Percentiles rank a stretch among this genome's conserved stretches.
phyloP scores from a whole-genome alignment of 805 yeast species.

The Isabelozyma gotoi region DNA sequence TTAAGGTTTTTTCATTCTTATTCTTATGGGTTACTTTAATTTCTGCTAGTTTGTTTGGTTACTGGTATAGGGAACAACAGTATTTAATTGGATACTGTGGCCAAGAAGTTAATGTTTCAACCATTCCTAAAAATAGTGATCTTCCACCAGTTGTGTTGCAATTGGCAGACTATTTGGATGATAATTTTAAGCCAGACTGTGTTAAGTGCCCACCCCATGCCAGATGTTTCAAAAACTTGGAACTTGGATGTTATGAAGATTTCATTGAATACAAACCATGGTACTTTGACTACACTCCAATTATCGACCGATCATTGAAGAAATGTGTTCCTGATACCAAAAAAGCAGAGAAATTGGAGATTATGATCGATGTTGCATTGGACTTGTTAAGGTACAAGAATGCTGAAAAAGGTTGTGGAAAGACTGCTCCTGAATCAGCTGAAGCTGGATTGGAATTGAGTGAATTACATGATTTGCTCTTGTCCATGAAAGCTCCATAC shows the following conservation, averaged over 20 bases:
- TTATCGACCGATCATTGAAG: conserved; percentile 49
- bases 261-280: conserved; percentile 53
- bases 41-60: conserved; percentile 37
- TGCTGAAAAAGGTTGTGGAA: conserved; percentile 64
- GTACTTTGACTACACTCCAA: conserved; percentile 57
- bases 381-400: conserved; percentile 65
- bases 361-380: conserved; percentile 65
- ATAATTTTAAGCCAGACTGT: conserved; percentile 58
- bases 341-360: conserved; percentile 64
- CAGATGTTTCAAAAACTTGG: conserved; percentile 60
- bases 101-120: conserved; percentile 47
- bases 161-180: conserved; percentile 47
- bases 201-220: conserved; percentile 81
- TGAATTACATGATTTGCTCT: conserved; percentile 54
- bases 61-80: conserved; percentile 68
- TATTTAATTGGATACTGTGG: conserved; percentile 76
- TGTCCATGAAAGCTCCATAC: conserved; percentile 44
- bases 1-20: conserved; percentile 12
- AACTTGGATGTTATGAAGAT: conserved; percentile 70
- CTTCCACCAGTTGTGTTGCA: conserved; percentile 27
- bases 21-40: conserved; percentile 36
- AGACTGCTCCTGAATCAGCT: conserved; percentile 35
- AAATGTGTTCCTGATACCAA: conserved; percentile 73
- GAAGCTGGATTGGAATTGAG: conserved; percentile 51
- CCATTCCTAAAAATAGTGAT: conserved; percentile 29